Base-by-base conservation (phyloP, 192 early-diverging fungal genomes). In the Kickxella alabastrina region DNA sequence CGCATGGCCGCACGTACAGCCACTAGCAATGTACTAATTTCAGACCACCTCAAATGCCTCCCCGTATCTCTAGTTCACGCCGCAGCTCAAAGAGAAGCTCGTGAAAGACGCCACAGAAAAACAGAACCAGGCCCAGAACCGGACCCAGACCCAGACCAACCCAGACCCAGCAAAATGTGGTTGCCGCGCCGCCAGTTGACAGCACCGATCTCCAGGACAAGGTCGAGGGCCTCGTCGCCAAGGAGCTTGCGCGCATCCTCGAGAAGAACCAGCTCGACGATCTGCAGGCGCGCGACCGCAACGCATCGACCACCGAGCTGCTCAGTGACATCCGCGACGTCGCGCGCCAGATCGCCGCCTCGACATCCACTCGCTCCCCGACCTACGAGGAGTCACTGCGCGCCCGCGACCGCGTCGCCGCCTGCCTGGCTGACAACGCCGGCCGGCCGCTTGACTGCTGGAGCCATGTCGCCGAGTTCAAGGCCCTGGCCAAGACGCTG, bases 381-480 rank as follows among this genome's bases (percentile, higher is more conserved):
- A 42, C 67, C 5, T 65, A 54, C 29, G 43, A 13, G 18, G 15
- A 10, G 26, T 48, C 73, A 2, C 24, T 70, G 24, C 32, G 19
- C 3, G 67, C 67, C 1, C 73, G 67, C 35, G 62, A 76, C 22
- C 62, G 52, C 13, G 75, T 59, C 10, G 54, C 52, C 0, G 39
- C 50, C 10, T 77, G 75, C 46, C 42, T 64, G 27, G 24, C 25
- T 12, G 46, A 71, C 9, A 63, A 72, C 41, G 43, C 65, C 32
- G 69, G 50, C 18, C 51, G 59, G 24, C 31, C 75, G 23, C 60
- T 77, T 37, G 57, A 77, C 45, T 77, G 75, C 60, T 77, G 75
- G 75, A 59, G 62, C 45, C 63, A 72, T 36, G 59, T 77, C 9
- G 38, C 47, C 36, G 63, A 66, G 34, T 77, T 77, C 55, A 61